Base-by-base conservation (phyloP, 495 filamentous ascomycete genomes). In the Bacidia rubella region DNA sequence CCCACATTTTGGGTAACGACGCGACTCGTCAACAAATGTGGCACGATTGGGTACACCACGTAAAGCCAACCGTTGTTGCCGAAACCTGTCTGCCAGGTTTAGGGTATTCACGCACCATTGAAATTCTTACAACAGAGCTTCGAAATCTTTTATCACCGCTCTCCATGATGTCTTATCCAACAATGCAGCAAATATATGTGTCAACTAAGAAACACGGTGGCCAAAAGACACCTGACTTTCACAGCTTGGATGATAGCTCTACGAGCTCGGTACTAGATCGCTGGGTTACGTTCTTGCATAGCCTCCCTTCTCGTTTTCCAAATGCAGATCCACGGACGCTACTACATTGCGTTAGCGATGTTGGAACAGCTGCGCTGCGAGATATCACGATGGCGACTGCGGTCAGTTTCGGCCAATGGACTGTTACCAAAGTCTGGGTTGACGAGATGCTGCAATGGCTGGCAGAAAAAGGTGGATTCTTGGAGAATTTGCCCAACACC, bases 401-500 rank as follows among this genome's bases (percentile, higher is more conserved):
- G 10, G 78, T 81, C 54, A 94, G 86, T 60, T 98, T 95, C 62
- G 87, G 87, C 12, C 82, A 86, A 1, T 98, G 92, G 92, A 96
- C 92, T 88, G 84, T 95, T 50, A 89, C 87, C n/a, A 95, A 96
- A 63, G 87, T 90, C 49, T 98, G 89, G 73, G 78, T 98, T 49
- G 90, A 96, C 63, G 92, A 96, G 67, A 93, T 94, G 89, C 79
- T 89, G 60, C 69, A 82, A 35, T 97, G 92, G 78, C 74, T 93
- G 58, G 90, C 87, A 0, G 88, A 95, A 60, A 83, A 89, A 52
- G 92, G 92, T 19, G 92, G 92, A 0, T 96, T 96, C 63, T 79
- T 96, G 73, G 77, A 79, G 44, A 76, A 80, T 56, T 70, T 61
- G 11, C 69, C 74, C 2, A 65, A 65, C 43, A 66, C 65, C n/a